Evolutionary conservation across 768 basidiomycete genomes (phyloP).

Genomic region (Mrakia blollopis): DNA sequence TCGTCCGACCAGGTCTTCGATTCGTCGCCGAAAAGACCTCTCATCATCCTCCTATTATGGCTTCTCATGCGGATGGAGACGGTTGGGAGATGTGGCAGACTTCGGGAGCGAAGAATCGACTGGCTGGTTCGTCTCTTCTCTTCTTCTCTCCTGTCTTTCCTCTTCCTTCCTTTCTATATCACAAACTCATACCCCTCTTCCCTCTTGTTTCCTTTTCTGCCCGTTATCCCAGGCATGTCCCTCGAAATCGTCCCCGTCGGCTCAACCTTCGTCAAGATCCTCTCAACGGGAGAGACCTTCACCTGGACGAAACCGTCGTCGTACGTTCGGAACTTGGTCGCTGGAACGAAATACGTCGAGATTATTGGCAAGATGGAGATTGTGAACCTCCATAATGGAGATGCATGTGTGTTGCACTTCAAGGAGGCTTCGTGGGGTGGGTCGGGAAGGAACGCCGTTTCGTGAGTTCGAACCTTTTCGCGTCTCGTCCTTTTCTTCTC

Average conservation of each 20-base stretch:
- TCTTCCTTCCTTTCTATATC: not conserved
- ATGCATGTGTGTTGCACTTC: slow-evolving; percentile 70
- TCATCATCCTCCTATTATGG: slow-evolving; percentile 70
- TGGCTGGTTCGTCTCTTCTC: slow-evolving; percentile 48
- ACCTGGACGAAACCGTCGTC: slow-evolving; percentile 78
- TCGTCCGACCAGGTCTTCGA: slow-evolving; percentile 50
- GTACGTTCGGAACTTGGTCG: slow-evolving; percentile 82
- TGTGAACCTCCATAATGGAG: slow-evolving; percentile 56
- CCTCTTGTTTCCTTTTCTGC: not conserved
- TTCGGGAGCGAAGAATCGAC: slow-evolving; percentile 77
- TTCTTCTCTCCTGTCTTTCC: slow-evolving; percentile 27
- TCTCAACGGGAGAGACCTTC: slow-evolving; percentile 62
- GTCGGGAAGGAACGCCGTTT: slow-evolving; percentile 68
- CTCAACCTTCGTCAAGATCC: slow-evolving; percentile 54
- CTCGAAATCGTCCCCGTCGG: slow-evolving; percentile 80
- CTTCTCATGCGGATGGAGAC: slow-evolving; percentile 74
- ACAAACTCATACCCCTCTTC: not conserved
- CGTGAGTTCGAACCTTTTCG: slow-evolving; percentile 37
- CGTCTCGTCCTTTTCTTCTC: not conserved
- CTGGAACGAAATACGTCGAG: slow-evolving; percentile 85
- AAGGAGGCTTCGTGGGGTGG: slow-evolving; percentile 67
- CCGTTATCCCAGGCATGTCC: slow-evolving; percentile 66
- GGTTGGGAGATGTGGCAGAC: slow-evolving; percentile 72
- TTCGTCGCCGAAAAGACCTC: slow-evolving; percentile 83
- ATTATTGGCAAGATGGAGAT: slow-evolving; percentile 75